phyloP scores from a whole-genome alignment of 345 rosid genomes.

The Salix caprea region DNA sequence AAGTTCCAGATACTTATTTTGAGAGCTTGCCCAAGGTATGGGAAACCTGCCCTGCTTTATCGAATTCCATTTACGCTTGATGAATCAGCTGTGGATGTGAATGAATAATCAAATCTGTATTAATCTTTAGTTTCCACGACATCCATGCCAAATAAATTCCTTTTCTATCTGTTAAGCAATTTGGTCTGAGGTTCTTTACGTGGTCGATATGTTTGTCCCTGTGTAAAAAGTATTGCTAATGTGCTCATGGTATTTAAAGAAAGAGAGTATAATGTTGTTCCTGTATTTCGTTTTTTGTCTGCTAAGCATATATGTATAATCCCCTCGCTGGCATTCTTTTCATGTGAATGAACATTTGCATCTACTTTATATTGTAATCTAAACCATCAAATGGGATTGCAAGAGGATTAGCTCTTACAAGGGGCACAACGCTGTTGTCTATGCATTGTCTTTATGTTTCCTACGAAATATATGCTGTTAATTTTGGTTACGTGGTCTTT shows the following conservation, averaged over 20 bases:
- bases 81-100: not conserved
- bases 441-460: not conserved
- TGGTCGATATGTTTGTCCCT: not conserved
- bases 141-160: not conserved
- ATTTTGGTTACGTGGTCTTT: not conserved
- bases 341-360: not conserved
- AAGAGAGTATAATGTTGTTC: not conserved
- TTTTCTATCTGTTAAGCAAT: not conserved
- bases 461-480: not conserved
- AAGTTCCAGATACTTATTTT: conserved; percentile 18
- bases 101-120: too few species aligned
- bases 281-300: not conserved
- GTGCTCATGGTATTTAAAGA: not conserved
- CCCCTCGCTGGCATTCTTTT: not conserved
- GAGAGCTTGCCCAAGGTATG: conserved; percentile 29
- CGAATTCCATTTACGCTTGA: not conserved
- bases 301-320: not conserved
- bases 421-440: not conserved
- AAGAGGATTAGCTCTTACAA: not conserved
- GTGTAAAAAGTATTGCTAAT: not conserved
- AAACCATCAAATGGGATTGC: not conserved
- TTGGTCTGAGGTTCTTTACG: not conserved
- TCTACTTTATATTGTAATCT: not conserved
- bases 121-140: not conserved
- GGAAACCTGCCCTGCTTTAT: not conserved